Conservation (phyloP, 495 filamentous ascomycete species). For the Trichoderma virens region DNA sequence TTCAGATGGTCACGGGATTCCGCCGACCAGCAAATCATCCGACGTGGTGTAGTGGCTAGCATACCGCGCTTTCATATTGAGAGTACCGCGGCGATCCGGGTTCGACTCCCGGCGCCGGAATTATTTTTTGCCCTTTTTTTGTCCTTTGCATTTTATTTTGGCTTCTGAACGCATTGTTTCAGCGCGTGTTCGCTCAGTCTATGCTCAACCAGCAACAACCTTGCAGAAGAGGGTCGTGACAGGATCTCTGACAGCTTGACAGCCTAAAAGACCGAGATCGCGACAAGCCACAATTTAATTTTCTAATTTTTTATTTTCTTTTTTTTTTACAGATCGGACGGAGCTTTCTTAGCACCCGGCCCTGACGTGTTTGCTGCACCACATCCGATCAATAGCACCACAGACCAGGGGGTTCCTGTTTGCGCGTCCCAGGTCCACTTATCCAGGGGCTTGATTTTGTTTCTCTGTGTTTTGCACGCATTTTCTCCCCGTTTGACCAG, state of each 20-base stretch:
- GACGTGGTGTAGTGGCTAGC: constrained; percentile 9
- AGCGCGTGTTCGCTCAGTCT: too few species aligned
- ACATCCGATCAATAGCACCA: too few species aligned
- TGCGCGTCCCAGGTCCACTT: neutral
- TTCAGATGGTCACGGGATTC: constrained; percentile 1
- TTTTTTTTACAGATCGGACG: neutral
- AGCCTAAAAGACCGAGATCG: too few species aligned
- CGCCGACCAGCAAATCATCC: neutral
- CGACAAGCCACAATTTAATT: too few species aligned
- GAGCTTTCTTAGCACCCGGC: too few species aligned
- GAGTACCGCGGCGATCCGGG: constrained; percentile 3
- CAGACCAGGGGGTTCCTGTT: neutral
- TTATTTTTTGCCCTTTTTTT: neutral
- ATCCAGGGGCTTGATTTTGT: neutral
- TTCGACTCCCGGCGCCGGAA: constrained; percentile 8
- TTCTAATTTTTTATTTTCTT: neutral
- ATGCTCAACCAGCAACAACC: too few species aligned
- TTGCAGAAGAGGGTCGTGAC: too few species aligned
- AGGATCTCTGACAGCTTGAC: too few species aligned
- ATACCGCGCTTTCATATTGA: constrained; percentile 3
- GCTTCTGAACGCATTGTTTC: too few species aligned
- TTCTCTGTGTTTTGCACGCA: neutral
- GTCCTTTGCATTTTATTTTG: neutral
- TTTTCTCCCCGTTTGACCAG: neutral
- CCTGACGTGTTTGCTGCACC: too few species aligned